A percentile compares a stretch with the other conserved stretches of the same genome.
Evolutionary conservation across 2,329 filamentous ascomycete species (phyloP).

Genomic region (Fusarium tanahbumbuense): DNA sequence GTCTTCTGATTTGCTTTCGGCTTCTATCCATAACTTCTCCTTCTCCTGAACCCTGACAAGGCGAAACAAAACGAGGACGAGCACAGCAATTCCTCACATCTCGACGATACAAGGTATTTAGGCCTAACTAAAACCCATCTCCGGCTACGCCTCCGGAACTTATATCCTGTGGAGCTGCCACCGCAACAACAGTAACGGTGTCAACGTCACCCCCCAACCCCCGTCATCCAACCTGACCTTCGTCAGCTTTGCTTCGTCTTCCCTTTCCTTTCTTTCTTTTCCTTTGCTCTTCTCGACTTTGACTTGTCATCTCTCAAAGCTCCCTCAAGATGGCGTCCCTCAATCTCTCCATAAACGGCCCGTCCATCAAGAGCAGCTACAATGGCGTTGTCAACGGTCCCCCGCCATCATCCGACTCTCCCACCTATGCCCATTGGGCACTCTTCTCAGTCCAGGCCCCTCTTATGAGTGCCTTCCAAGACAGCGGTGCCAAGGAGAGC

Average conservation of each 20-base stretch:
- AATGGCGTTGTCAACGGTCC: slow-evolving; percentile 67
- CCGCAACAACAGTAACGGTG: slow-evolving; percentile 46
- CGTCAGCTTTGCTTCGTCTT: slow-evolving; percentile 42
- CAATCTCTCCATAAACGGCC: slow-evolving; percentile 82
- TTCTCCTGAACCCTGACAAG: slow-evolving; percentile 30
- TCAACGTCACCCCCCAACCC: slow-evolving; percentile 46
- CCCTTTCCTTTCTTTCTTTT: neutral
- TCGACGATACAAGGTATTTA: slow-evolving; percentile 24
- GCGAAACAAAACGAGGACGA: neutral
- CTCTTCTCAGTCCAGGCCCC: slow-evolving; percentile 94
- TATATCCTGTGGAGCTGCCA: slow-evolving; percentile 45
- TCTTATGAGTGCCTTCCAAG: slow-evolving; percentile 92
- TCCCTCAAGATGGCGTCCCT: slow-evolving; percentile 75
- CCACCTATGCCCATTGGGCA: slow-evolving; percentile 92
- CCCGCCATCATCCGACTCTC: slow-evolving; percentile 69
- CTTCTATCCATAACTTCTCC: slow-evolving; percentile 22
- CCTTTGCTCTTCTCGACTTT: slow-evolving; percentile 22
- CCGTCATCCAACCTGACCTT: slow-evolving; percentile 33
- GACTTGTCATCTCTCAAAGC: slow-evolving; percentile 22
- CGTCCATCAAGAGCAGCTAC: slow-evolving; percentile 87
- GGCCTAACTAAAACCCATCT: slow-evolving; percentile 3
- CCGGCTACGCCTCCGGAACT: slow-evolving; percentile 34
- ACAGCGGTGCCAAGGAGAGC: slow-evolving; percentile 87
- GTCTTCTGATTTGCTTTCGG: slow-evolving; percentile 22
- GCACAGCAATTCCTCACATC: slow-evolving; percentile 21